Percentiles rank a stretch among this genome's conserved stretches.
Evolutionary conservation across 805 yeast genomes (phyloP).

Genomic region (Kuraishia piskuri): DNA sequence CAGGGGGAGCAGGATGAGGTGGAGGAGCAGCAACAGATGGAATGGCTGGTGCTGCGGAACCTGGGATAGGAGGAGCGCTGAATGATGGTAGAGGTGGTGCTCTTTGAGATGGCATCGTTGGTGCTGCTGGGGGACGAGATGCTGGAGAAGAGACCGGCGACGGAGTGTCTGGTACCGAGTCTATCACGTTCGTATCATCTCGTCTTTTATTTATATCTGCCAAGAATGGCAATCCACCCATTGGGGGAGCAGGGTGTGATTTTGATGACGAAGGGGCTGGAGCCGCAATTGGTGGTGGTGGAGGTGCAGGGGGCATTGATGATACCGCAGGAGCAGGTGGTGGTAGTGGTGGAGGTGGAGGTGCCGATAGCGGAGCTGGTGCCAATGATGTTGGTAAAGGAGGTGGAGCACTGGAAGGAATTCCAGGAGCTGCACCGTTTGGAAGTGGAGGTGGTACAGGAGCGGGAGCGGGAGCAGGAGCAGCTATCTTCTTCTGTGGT

Average conservation of each 20-base stretch:
- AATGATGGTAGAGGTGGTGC: conserved; percentile 9
- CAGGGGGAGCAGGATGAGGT: conserved; percentile 11
- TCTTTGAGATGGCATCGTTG: conserved; percentile 3
- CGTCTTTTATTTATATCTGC: conserved; percentile 42
- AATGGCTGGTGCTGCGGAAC: conserved; percentile 8
- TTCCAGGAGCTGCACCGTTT: conserved; percentile 10
- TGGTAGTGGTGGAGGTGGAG: conserved; percentile 12
- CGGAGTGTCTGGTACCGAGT: conserved; percentile 11
- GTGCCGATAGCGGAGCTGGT: conserved; percentile 14
- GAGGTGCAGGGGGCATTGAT: conserved; percentile 10
- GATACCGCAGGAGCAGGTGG: conserved; percentile 8
- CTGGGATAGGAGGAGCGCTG: not conserved
- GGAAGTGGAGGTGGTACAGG: conserved; percentile 7
- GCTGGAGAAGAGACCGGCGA: conserved; percentile 5
- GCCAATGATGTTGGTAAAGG: conserved; percentile 13
- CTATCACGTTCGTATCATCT: conserved; percentile 31
- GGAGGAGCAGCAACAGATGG: conserved; percentile 14
- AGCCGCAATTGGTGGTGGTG: conserved; percentile 8
- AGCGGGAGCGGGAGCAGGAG: conserved; percentile 11
- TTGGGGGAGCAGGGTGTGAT: conserved; percentile 12
- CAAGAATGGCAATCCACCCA: conserved; percentile 39
- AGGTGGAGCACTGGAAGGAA: conserved; percentile 10
- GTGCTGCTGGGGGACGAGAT: too few relatives aligned
- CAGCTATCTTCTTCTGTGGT: conserved; percentile 10
- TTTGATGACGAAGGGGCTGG: conserved; percentile 8